A percentile compares a stretch with the other conserved stretches of the same genome.
Evolutionary conservation across 2,329 filamentous ascomycete genomes (phyloP).

Genomic region (Ploettnerulaceae sp.): DNA sequence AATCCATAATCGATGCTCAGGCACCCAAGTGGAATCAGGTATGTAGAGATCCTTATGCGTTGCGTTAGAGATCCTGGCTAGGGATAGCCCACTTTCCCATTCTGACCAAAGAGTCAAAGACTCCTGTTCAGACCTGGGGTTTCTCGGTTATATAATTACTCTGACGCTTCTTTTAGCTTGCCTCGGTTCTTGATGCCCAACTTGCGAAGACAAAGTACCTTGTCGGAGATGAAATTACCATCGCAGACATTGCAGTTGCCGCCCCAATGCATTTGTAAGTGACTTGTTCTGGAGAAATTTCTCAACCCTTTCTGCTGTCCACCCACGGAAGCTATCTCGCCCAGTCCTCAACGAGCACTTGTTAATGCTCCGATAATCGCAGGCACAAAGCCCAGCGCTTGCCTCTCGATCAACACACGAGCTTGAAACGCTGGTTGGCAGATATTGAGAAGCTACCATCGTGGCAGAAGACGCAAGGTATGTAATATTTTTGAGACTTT

Average conservation of each 20-base stretch:
- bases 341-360: too few relatives aligned
- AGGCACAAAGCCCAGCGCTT: constrained; percentile 7
- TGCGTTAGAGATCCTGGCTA: neutral
- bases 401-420: constrained; percentile 14
- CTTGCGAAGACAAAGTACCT: constrained; percentile 17
- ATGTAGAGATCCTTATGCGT: neutral
- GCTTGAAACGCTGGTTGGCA: constrained; percentile 14
- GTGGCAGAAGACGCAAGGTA: constrained; percentile 19
- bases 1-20: constrained; percentile 11
- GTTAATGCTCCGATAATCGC: too few relatives aligned
- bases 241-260: constrained; percentile 19
- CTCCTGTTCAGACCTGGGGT: neutral
- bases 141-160: neutral
- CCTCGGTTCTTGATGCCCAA: constrained; percentile 15
- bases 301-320: too few relatives aligned
- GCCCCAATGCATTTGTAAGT: constrained; percentile 12
- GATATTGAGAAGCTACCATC: constrained; percentile 16
- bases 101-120: too few relatives aligned
- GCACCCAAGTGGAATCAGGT: constrained; percentile 13
- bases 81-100: too few relatives aligned
- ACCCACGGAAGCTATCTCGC: too few relatives aligned
- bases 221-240: constrained; percentile 14
- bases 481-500: neutral
- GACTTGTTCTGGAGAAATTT: neutral
- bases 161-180: neutral